Evolutionary conservation across 352 stramenopile species (phyloP), one percentile per base, ranked within the genome.

Genomic region (Phytopythium kandeliae): DNA sequence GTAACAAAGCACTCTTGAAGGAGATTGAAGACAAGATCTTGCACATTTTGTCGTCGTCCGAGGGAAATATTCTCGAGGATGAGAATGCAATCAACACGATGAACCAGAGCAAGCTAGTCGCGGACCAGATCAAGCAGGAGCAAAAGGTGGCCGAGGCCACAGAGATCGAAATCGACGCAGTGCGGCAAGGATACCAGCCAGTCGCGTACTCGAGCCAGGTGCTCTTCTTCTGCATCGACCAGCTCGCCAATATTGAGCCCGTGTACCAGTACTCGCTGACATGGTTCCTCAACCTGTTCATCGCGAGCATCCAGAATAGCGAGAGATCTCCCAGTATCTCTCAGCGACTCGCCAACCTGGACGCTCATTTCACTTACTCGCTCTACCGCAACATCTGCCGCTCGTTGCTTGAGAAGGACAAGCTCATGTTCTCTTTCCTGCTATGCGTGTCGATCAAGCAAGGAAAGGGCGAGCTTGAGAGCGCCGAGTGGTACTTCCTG

Each of bases 1-100:
- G 89, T 30, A 97, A 97, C 65, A 96, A 96, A 52, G 73, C 75
- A 1, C 63, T 95, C 46, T 74, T 97, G 13, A 97, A 97, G 55
- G 89, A 97, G 38, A 97, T 97, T 48, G 92, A 98, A 63, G 89
- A 97, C 62, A 93, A 91, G 45, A 98, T 97, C 41, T 68, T 98
- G 25, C 75, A 96, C 48, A 96, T 98, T 63, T 55, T 98, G 35
- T 92, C 74, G 13, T 87, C 78, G 1, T 96, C 87, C 0, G 74
- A 96, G 51, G 92, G 90, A 31, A 97, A 97, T 52, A 97, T 98
- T 30, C 65, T 98, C 11, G 92, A 98, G 56, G 86, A 98, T 51
- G 84, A 96, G 63, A 80, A 89, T 13, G 89, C 87, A 17, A 97
- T 98, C 64, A 89, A 92, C 24, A 97, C 92, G 7, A 90, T 98